Evolutionary conservation across 192 early-diverging fungal genomes (phyloP).

Genomic region (Helicostylum pulchrum): DNA sequence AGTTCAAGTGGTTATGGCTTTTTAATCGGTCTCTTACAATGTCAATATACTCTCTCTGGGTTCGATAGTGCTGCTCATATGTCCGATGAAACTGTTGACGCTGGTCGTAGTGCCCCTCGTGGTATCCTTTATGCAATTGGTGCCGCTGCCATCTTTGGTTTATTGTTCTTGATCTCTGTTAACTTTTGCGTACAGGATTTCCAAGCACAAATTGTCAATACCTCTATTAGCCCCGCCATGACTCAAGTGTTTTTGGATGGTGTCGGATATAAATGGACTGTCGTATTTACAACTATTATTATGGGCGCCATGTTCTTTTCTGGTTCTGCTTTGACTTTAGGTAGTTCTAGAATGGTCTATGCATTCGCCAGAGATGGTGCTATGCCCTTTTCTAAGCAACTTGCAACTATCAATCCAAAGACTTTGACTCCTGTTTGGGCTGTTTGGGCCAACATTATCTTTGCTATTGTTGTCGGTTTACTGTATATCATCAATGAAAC

Average conservation of each 20-base stretch:
- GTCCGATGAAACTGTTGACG: constrained; percentile 50
- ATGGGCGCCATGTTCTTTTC: constrained; percentile 51
- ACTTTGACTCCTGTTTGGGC: constrained; percentile 41
- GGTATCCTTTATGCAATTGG: constrained; percentile 46
- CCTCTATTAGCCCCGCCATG: constrained; percentile 30
- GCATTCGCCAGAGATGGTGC: constrained; percentile 52
- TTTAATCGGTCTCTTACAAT: constrained; percentile 49
- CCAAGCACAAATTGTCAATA: constrained; percentile 36
- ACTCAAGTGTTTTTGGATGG: constrained; percentile 44
- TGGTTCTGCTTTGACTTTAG: constrained; percentile 42
- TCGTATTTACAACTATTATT: constrained; percentile 42
- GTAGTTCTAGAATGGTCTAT: constrained; percentile 51
- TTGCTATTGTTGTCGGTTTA: constrained; percentile 44
- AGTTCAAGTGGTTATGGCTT: constrained; percentile 44
- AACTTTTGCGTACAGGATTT: constrained; percentile 47
- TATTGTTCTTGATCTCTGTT: constrained; percentile 43
- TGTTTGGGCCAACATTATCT: constrained; percentile 45
- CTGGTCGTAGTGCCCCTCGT: constrained; percentile 37
- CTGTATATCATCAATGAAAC: constrained; percentile 43
- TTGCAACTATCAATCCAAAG: constrained; percentile 35
- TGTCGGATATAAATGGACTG: constrained; percentile 42
- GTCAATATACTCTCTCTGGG: constrained; percentile 55
- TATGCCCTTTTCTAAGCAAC: constrained; percentile 36
- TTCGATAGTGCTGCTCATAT: constrained; percentile 43
- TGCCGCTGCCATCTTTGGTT: constrained; percentile 37